phyloP scores from a whole-genome alignment of 2,329 filamentous ascomycete genomes.

The Blastomyces emzantsi region DNA sequence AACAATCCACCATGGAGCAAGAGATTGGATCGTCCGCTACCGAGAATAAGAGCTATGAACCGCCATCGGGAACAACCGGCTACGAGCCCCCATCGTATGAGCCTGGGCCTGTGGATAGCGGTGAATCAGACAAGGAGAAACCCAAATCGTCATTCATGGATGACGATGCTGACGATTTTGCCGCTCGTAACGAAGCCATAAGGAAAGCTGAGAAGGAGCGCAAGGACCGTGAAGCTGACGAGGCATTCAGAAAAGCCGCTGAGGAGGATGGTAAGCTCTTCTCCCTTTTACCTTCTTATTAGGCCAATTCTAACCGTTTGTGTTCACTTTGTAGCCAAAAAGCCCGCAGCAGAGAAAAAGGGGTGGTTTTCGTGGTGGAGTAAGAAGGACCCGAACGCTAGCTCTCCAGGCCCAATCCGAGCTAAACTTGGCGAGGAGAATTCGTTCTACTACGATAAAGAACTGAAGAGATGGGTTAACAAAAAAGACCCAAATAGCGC shows the following conservation, averaged over 20 bases:
- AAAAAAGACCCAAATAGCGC: conserved; percentile 70
- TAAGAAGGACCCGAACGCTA: conserved; percentile 53
- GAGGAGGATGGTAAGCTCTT: conserved; percentile 51
- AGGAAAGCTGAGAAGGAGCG: conserved; percentile 55
- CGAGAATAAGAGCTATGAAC: conserved; percentile 28
- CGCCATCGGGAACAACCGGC: conserved; percentile 22
- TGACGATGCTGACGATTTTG: conserved; percentile 63
- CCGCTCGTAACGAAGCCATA: conserved; percentile 44
- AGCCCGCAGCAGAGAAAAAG: conserved; percentile 31
- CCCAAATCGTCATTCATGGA: conserved; percentile 71
- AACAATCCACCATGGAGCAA: not conserved
- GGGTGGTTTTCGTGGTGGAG: conserved; percentile 81
- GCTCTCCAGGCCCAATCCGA: conserved; percentile 55
- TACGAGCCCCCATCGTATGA: conserved; percentile 25
- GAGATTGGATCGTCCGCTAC: not conserved
- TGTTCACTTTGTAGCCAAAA: conserved; percentile 28
- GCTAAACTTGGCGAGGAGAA: conserved; percentile 93
- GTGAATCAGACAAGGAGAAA: conserved; percentile 45
- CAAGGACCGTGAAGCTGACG: conserved; percentile 70
- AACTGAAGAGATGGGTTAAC: conserved; percentile 98
- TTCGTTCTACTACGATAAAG: conserved; percentile 87
- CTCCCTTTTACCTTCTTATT: not conserved
- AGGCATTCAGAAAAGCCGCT: conserved; percentile 75
- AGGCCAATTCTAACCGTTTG: conserved; percentile 37
- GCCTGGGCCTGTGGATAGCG: conserved; percentile 43